Evolutionary conservation across 148 eudicot genomes (phyloP).

Genomic region (Bassia scoparia): DNA sequence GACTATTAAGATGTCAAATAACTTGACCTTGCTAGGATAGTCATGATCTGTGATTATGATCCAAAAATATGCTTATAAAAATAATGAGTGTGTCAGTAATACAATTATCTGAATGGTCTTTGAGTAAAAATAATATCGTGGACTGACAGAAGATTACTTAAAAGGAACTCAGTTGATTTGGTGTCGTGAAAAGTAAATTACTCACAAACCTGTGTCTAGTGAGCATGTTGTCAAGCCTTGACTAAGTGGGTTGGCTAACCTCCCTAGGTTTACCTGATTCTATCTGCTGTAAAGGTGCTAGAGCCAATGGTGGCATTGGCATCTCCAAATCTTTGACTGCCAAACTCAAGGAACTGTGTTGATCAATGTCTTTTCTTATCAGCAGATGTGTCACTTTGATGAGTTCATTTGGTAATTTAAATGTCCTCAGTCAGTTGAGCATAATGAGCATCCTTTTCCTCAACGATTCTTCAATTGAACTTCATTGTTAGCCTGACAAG

Average conservation of each 20-base stretch:
- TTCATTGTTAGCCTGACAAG: constrained; percentile 72
- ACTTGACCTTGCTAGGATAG: no score
- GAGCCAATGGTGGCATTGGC: constrained; percentile 97
- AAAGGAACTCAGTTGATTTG: not conserved
- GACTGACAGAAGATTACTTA: not conserved
- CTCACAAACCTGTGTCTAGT: not conserved
- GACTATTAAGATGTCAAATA: no score
- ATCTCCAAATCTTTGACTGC: constrained; percentile 57
- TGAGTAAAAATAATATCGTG: no score
- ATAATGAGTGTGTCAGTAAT: no score
- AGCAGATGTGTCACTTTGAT: constrained; percentile 19
- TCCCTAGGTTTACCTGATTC: constrained; percentile 47
- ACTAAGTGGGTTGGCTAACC: not conserved
- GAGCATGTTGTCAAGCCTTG: not conserved
- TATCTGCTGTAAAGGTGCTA: constrained; percentile 58
- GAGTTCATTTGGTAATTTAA: constrained; percentile 35
- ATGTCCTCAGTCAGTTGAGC: constrained; percentile 35
- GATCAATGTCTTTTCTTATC: constrained; percentile 27
- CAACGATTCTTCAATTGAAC: constrained; percentile 72
- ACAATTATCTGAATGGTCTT: no score
- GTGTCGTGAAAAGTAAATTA: not conserved
- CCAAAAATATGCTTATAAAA: no score
- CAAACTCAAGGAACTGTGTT: constrained; percentile 28
- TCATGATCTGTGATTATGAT: no score
- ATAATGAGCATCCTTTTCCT: constrained; percentile 48